Conservation (phyloP, 106 monocot genomes). For the Dendrobium officinale region DNA sequence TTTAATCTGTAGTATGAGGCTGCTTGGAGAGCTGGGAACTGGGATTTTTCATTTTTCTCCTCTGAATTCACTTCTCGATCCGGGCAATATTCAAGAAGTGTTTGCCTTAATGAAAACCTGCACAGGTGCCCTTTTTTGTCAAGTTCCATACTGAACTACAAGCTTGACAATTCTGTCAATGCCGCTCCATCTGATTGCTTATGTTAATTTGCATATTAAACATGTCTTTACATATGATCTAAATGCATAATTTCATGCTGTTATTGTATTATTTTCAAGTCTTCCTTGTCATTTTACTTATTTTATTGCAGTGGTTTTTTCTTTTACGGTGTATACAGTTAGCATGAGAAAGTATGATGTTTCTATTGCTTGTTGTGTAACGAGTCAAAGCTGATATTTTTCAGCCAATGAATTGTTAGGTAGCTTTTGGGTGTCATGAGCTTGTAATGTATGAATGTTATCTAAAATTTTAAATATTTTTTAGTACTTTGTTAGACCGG, state of each 20-base stretch:
- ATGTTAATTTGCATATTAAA: not conserved
- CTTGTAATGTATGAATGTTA: not conserved
- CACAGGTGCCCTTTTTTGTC: conserved; percentile 53
- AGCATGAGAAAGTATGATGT: not conserved
- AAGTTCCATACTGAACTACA: not conserved
- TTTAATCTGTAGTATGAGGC: conserved; percentile 71
- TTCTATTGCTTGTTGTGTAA: not conserved
- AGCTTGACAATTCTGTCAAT: not conserved
- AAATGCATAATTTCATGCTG: not conserved
- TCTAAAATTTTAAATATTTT: no score
- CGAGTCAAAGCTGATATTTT: not conserved
- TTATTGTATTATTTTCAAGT: not conserved
- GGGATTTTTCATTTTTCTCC: conserved; percentile 76
- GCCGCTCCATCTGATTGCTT: not conserved
- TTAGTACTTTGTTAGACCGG: no score
- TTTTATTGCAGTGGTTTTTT: not conserved
- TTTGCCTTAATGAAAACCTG: conserved; percentile 69
- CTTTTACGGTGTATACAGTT: not conserved
- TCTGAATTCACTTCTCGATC: conserved; percentile 18
- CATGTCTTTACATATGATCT: no score
- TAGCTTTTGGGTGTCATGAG: not conserved
- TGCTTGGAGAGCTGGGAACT: conserved; percentile 96
- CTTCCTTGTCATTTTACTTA: not conserved
- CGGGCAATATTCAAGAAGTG: conserved; percentile 8
- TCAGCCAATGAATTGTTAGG: not conserved